phyloP scores from a whole-genome alignment of 2,329 filamentous ascomycete species.

The Verticillium dahliae region DNA sequence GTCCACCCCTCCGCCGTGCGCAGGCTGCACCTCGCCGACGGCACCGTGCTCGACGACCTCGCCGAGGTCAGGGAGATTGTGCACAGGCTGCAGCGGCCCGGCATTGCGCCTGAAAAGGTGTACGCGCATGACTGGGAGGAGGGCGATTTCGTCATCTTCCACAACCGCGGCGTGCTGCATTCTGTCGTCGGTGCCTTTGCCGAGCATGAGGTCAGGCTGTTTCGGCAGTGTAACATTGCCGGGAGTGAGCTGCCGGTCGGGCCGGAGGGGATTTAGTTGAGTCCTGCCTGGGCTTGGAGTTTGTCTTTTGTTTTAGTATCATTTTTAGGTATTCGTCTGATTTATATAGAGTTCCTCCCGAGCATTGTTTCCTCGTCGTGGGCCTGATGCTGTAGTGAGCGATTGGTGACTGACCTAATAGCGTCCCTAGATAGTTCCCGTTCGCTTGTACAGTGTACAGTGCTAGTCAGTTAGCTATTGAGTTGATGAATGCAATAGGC shows the following conservation, averaged over 20 bases:
- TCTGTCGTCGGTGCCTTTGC: slow-evolving; percentile 70
- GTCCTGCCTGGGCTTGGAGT: too few relatives aligned
- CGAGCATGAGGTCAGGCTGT: slow-evolving; percentile 66
- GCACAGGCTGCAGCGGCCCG: slow-evolving; percentile 63
- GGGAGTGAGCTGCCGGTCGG: slow-evolving; percentile 51
- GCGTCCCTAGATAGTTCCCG: too few relatives aligned
- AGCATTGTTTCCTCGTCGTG: too few relatives aligned
- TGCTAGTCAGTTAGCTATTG: too few relatives aligned
- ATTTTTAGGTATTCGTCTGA: too few relatives aligned
- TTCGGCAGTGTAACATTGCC: slow-evolving; percentile 76
- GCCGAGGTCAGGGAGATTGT: slow-evolving; percentile 60
- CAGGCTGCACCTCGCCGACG: slow-evolving; percentile 60
- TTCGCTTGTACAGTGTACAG: too few relatives aligned
- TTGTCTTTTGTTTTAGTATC: too few relatives aligned
- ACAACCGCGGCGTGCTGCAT: slow-evolving; percentile 70
- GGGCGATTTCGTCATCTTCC: slow-evolving; percentile 71
- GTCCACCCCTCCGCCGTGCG: slow-evolving; percentile 68
- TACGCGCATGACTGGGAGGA: slow-evolving; percentile 74
- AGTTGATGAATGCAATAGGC: too few relatives aligned
- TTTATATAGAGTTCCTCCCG: too few relatives aligned
- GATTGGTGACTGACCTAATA: too few relatives aligned
- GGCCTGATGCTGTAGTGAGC: too few relatives aligned
- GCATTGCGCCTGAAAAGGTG: slow-evolving; percentile 60
- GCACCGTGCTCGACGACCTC: slow-evolving; percentile 63
- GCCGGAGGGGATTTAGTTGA: slow-evolving; percentile 19